Conservation (phyloP, 192 early-diverging fungal genomes). For the Backusella parvicylindrica region DNA sequence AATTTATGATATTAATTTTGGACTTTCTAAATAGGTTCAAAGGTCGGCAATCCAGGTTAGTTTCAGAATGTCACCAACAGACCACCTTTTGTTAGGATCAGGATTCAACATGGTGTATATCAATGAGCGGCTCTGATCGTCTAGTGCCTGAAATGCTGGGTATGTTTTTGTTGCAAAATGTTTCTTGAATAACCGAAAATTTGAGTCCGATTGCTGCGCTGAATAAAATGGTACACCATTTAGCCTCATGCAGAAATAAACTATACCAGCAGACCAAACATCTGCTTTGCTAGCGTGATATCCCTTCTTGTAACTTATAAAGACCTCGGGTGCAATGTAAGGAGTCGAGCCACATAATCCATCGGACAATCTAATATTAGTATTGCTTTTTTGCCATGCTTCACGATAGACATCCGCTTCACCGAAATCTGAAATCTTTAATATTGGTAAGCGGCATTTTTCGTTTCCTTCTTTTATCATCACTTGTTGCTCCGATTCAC, state of each 20-base stretch:
- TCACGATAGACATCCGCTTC: slow-evolving; percentile 73
- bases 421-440: neutral
- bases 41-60: slow-evolving; percentile 29
- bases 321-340: slow-evolving; percentile 94
- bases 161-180: neutral
- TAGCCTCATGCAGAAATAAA: slow-evolving; percentile 80
- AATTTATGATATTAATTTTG: neutral
- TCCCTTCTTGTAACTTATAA: slow-evolving; percentile 50
- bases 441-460: neutral
- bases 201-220: slow-evolving; percentile 57
- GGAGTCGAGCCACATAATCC: slow-evolving; percentile 91
- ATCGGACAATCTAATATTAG: slow-evolving; percentile 62
- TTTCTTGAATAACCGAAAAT: slow-evolving; percentile 38
- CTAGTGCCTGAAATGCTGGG: slow-evolving; percentile 1
- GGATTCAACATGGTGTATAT: slow-evolving; percentile 38
- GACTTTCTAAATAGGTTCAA: too few species aligned
- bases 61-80: slow-evolving; percentile 26
- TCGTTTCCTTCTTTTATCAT: neutral
- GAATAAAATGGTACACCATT: slow-evolving; percentile 67
- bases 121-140: neutral
- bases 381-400: slow-evolving; percentile 19
- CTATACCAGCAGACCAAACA: slow-evolving; percentile 90
- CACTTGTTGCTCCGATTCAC: neutral
- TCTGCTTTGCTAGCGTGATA: slow-evolving; percentile 89
- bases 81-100: slow-evolving; percentile 37